Conservation (phyloP, 768 basidiomycete genomes). For the Kwoniella dejecticola region DNA sequence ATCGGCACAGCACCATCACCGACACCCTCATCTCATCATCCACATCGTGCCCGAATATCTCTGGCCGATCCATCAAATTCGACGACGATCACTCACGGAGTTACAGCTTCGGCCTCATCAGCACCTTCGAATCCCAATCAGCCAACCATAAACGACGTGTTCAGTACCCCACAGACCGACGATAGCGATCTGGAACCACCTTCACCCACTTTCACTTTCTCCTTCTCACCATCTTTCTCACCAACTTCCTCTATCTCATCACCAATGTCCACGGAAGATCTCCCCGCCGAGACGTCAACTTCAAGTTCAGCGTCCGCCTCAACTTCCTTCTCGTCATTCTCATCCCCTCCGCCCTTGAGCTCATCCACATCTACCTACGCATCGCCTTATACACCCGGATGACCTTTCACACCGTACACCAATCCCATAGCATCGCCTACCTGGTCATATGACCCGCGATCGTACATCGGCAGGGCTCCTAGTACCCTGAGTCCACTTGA, state of each 20-base stretch:
- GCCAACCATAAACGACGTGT: background rate
- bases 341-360: background rate
- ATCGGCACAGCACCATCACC: no score
- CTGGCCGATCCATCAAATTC: no score
- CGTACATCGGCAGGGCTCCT: slow-evolving; percentile 5
- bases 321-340: no score
- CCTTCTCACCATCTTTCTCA: background rate
- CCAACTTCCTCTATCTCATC: background rate
- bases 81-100: no score
- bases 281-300: no score
- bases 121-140: no score
- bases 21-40: no score
- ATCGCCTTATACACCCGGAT: background rate
- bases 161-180: background rate
- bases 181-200: background rate
- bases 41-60: no score
- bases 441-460: background rate
- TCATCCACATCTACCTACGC: background rate
- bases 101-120: no score
- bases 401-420: background rate
- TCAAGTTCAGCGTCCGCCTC: no score
- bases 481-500: slow-evolving; percentile 16
- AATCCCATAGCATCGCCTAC: no score
- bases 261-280: background rate
- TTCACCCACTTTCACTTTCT: background rate